Evolutionary conservation across 352 stramenopile species (phyloP), one percentile per base, ranked within the genome.

Genomic region (Globisporangium spinosum): DNA sequence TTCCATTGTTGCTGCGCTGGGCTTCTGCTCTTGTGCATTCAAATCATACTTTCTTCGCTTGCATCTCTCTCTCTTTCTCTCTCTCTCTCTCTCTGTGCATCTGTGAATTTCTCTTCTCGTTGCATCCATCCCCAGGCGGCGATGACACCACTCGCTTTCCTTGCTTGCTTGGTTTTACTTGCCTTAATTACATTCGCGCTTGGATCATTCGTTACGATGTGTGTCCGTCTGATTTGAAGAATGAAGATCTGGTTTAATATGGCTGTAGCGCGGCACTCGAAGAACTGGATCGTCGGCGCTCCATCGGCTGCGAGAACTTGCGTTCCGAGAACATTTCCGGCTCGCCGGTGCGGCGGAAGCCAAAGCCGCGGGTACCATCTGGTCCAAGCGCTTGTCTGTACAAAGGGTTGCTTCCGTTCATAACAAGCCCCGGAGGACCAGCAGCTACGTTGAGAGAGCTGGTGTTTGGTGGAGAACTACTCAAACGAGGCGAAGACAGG

Each of bases 281-380:
- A 61, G 85, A 93, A 64, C 80, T 79, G 75, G 85, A 87, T 83
- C 85, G 85, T 73, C 85, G 81, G 77, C 85, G 85, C 72, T 91
- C 83, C 70, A 47, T 73, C n/a, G 71, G 69, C 25, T 67, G 68
- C 20, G 77, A 57, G 35, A 87, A 83, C 77, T 93, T 93, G 60
- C 80, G 67, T 20, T 80, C 73, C 60, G 85, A 65, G 45, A 83
- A 68, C 69, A 93, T 74, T 70, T 93, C 85, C 17, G 81, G 78
- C 47, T 85, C 76, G 65, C 83, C 78, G 55, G 74, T 83, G 74
- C 84, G 86, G 69, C 86, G 83, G 57, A 85, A 84, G 62, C 79
- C 83, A 83, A 94, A 94, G 70, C 86, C 86, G 54, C 86, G 86
- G 68, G 84, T 94, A 25, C 86, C 86, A 68, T 94, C 86, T 22